phyloP scores from a whole-genome alignment of 2,329 filamentous ascomycete genomes.

The Beauveria medogensis region DNA sequence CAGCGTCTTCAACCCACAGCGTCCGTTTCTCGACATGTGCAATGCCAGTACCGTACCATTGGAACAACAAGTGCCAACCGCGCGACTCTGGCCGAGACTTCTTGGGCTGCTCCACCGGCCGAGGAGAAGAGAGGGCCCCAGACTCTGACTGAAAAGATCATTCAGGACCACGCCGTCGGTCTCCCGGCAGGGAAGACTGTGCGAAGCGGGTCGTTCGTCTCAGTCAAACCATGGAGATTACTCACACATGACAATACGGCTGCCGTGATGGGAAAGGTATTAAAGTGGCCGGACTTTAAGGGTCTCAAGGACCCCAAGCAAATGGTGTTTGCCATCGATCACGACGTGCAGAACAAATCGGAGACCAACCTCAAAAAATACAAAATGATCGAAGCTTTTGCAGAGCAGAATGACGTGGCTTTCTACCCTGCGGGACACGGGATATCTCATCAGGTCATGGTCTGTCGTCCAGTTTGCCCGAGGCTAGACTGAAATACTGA shows the following conservation, averaged over 20 bases:
- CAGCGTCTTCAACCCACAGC: background rate
- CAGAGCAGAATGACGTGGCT: constrained; percentile 63
- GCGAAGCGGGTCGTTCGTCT: constrained; percentile 75
- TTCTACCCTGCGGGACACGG: constrained; percentile 72
- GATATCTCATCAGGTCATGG: constrained; percentile 84
- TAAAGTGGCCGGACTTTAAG: constrained; percentile 51
- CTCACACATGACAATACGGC: constrained; percentile 80
- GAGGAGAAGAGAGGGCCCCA: constrained; percentile 43
- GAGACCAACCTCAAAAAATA: constrained; percentile 80
- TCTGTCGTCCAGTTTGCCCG: constrained; percentile 4
- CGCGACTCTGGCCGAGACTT: background rate
- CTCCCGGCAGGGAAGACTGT: constrained; percentile 69
- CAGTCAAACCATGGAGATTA: constrained; percentile 59
- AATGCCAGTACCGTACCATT: background rate
- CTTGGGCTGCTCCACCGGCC: background rate
- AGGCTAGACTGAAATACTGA: background rate
- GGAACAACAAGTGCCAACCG: background rate
- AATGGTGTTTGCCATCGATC: constrained; percentile 74
- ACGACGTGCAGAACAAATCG: constrained; percentile 79
- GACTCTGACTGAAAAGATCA: constrained; percentile 87
- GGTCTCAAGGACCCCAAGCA: constrained; percentile 62
- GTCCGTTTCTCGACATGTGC: background rate
- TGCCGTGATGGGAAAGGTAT: constrained; percentile 53
- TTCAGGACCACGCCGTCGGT: constrained; percentile 72
- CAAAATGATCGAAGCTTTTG: constrained; percentile 72